A percentile compares a stretch with the other conserved stretches of the same genome.
Conservation (phyloP, 2,329 filamentous ascomycete genomes). For the Ascochyta clinopodiicola region DNA sequence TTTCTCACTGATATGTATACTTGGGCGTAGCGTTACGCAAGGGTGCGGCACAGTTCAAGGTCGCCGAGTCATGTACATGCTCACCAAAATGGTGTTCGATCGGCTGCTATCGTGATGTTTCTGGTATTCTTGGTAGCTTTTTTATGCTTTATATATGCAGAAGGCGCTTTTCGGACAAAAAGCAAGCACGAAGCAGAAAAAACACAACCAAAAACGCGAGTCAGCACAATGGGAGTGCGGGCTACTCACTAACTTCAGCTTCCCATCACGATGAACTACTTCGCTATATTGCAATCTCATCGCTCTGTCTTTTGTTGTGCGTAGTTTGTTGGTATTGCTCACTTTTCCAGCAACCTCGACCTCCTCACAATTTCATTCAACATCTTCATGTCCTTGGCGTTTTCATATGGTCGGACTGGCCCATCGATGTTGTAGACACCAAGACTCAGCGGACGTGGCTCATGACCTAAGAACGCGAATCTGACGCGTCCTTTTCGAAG, state of each 20-base stretch:
- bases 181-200: not conserved
- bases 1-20: not conserved
- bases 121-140: not conserved
- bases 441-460: not conserved
- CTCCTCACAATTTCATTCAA: not conserved
- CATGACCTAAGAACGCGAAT: not conserved
- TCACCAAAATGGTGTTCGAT: not conserved
- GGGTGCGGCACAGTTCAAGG: conserved; percentile 8
- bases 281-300: not conserved
- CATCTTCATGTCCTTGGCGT: not conserved
- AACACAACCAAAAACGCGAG: not conserved
- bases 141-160: not conserved
- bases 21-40: conserved; percentile 4
- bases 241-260: not conserved
- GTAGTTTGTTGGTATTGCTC: not conserved
- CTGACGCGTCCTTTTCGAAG: not conserved
- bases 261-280: not conserved
- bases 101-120: not conserved
- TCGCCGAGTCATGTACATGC: conserved; percentile 3
- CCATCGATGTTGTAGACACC: not conserved
- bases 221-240: no score
- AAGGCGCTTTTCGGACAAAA: not conserved
- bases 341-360: not conserved
- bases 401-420: not conserved
- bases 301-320: not conserved